A percentile compares a stretch with the other conserved stretches of the same genome.
Evolutionary conservation across 139 green algal species (phyloP).

Genomic region (Micractinium sp.): DNA sequence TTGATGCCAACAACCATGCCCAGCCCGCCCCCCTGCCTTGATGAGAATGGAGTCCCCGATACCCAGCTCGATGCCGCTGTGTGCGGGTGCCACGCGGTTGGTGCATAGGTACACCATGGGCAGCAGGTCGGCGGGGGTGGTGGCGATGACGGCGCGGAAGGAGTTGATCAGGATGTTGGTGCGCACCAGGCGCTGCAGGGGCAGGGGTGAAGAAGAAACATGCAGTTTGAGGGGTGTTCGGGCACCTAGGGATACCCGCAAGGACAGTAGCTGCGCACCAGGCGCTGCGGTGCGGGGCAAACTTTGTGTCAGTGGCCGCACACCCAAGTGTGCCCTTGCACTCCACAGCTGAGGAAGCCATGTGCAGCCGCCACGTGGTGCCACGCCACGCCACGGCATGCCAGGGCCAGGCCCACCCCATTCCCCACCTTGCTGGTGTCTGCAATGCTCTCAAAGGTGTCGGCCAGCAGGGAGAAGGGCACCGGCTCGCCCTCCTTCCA

Average conservation of each 20-base stretch:
- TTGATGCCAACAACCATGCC: too few species aligned
- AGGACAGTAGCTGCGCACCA: neutral
- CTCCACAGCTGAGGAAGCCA: too few species aligned
- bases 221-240: neutral
- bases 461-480: slow-evolving; percentile 82
- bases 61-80: slow-evolving; percentile 95
- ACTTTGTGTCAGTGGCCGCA: too few species aligned
- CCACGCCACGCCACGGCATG: too few species aligned
- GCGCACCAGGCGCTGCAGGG: slow-evolving; percentile 77
- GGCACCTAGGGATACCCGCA: too few species aligned
- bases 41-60: slow-evolving; percentile 95
- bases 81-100: slow-evolving; percentile 89
- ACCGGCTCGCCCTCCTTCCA: slow-evolving; percentile 76
- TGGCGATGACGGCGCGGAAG: slow-evolving; percentile 85
- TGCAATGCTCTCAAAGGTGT: slow-evolving; percentile 79
- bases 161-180: slow-evolving; percentile 71
- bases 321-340: too few species aligned
- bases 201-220: slow-evolving; percentile 28
- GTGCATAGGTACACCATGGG: slow-evolving; percentile 91
- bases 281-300: too few species aligned
- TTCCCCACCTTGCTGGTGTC: slow-evolving; percentile 30
- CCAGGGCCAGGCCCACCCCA: too few species aligned
- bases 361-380: too few species aligned
- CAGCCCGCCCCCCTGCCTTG: slow-evolving; percentile 64
- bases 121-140: slow-evolving; percentile 85